Evolutionary conservation across 2,329 filamentous ascomycete genomes (phyloP).

Genomic region (Pyrenophora tritici-repentis): DNA sequence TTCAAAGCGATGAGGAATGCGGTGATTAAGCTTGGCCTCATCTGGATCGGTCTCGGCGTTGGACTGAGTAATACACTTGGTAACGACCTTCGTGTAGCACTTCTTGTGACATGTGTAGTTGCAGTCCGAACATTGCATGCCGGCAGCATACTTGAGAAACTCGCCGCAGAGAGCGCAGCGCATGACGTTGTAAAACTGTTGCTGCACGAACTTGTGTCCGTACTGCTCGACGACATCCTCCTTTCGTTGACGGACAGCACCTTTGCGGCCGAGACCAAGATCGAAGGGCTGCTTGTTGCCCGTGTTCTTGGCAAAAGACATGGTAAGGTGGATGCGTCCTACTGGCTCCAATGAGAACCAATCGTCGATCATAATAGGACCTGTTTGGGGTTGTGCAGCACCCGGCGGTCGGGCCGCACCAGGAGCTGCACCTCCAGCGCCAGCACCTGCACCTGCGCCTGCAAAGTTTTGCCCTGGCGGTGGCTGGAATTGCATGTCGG

Average conservation of each 20-base stretch:
- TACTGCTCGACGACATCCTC: slow-evolving; percentile 99
- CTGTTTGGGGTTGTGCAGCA: slow-evolving; percentile 56
- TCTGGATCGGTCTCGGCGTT: slow-evolving; percentile 98
- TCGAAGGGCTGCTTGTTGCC: slow-evolving; percentile 83
- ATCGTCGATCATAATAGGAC: slow-evolving; percentile 72
- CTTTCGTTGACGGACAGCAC: slow-evolving; percentile 95
- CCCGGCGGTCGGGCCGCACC: slow-evolving; percentile 48
- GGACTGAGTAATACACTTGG: slow-evolving; percentile 99
- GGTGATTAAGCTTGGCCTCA: slow-evolving; percentile 99
- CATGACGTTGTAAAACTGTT: slow-evolving; percentile 99
- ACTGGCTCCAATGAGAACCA: slow-evolving; percentile 98
- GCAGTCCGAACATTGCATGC: slow-evolving; percentile 99
- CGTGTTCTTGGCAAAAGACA: slow-evolving; percentile 91
- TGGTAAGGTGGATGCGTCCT: slow-evolving; percentile 85
- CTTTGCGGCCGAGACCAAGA: slow-evolving; percentile 89
- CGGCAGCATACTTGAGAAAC: slow-evolving; percentile 96
- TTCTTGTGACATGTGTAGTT: slow-evolving; percentile 99
- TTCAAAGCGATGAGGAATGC: slow-evolving; percentile 95
- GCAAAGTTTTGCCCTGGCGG: slow-evolving; percentile 51
- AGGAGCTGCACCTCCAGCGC: slow-evolving; percentile 43
- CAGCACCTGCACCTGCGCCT: slow-evolving; percentile 39
- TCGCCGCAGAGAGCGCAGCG: slow-evolving; percentile 96
- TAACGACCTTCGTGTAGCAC: slow-evolving; percentile 95
- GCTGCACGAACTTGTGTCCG: slow-evolving; percentile 97
- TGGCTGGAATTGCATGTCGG: slow-evolving; percentile 60